phyloP scores from a whole-genome alignment of 2,329 filamentous ascomycete species.

The Tolypocladium amazonense region DNA sequence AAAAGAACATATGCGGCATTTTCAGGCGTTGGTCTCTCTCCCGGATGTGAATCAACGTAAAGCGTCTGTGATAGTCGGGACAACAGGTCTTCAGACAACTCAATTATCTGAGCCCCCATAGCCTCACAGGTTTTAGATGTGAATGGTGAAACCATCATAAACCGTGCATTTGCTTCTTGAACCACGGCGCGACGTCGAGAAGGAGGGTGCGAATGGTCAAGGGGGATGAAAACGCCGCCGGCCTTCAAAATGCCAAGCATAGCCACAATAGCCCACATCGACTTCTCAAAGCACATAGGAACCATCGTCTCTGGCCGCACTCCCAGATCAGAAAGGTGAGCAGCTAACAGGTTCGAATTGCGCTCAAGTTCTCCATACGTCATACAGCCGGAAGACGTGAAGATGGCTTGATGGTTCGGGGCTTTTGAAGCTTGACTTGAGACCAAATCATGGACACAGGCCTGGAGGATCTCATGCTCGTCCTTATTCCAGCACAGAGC shows the following conservation, averaged over 20 bases:
- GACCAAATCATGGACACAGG: not conserved
- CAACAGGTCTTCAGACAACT: not conserved
- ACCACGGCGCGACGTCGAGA: not conserved
- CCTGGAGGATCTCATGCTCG: not conserved
- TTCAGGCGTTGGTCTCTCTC: not conserved
- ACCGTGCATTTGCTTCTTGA: not conserved
- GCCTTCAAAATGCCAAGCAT: conserved; percentile 6
- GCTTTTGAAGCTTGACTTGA: conserved; percentile 22
- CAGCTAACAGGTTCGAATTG: not conserved
- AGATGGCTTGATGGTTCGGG: conserved; percentile 23
- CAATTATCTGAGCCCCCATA: not conserved
- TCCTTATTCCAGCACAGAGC: not conserved
- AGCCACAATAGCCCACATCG: conserved; percentile 5
- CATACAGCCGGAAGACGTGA: conserved; percentile 32
- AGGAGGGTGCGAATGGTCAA: not conserved
- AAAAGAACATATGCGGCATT: not conserved
- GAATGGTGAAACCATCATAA: not conserved
- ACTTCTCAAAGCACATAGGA: not conserved
- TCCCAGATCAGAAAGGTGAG: conserved; percentile 5
- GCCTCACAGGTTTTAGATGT: not conserved
- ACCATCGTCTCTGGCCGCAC: conserved; percentile 5
- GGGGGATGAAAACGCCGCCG: conserved; percentile 3
- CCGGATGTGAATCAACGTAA: not conserved
- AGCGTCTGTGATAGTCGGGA: not conserved
- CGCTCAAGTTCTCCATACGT: conserved; percentile 24